Conservation (phyloP, 1,139 yeast genomes). For the Debaryomyces sp. region DNA sequence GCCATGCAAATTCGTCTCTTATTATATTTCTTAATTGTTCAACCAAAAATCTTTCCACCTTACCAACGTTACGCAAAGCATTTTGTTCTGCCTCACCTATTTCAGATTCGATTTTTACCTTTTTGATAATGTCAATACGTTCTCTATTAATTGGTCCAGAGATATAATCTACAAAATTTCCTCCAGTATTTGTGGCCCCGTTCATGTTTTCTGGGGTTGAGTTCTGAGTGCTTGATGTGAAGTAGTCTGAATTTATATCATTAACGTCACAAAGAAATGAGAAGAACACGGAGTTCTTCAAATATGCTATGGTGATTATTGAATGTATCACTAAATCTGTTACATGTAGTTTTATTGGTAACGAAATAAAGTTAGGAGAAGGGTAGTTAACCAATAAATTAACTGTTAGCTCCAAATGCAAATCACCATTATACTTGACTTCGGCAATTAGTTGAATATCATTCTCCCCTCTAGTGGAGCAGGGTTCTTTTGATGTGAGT, state of each 20-base stretch:
- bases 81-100: slow-evolving; percentile 71
- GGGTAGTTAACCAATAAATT: slow-evolving; percentile 87
- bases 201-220: background rate
- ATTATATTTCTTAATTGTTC: slow-evolving; percentile 73
- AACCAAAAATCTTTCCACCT: slow-evolving; percentile 82
- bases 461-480: slow-evolving; percentile 29
- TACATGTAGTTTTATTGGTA: slow-evolving; percentile 80
- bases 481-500: background rate
- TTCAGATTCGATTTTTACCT: slow-evolving; percentile 83
- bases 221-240: slow-evolving; percentile 17
- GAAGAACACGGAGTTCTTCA: slow-evolving; percentile 50
- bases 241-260: slow-evolving; percentile 46
- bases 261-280: slow-evolving; percentile 65
- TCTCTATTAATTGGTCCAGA: slow-evolving; percentile 46
- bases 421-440: slow-evolving; percentile 76
- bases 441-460: slow-evolving; percentile 83
- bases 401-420: slow-evolving; percentile 73
- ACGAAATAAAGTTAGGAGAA: slow-evolving; percentile 77
- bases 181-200: slow-evolving; percentile 26
- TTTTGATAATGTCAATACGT: slow-evolving; percentile 76
- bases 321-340: slow-evolving; percentile 81
- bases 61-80: slow-evolving; percentile 84
- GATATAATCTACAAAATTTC: slow-evolving; percentile 45
- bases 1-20: slow-evolving; percentile 94
- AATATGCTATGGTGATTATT: slow-evolving; percentile 73